Evolutionary conservation across 2,329 filamentous ascomycete genomes (phyloP), one percentile per base, ranked within the genome.

Genomic region (Trichoderma oligosporum): DNA sequence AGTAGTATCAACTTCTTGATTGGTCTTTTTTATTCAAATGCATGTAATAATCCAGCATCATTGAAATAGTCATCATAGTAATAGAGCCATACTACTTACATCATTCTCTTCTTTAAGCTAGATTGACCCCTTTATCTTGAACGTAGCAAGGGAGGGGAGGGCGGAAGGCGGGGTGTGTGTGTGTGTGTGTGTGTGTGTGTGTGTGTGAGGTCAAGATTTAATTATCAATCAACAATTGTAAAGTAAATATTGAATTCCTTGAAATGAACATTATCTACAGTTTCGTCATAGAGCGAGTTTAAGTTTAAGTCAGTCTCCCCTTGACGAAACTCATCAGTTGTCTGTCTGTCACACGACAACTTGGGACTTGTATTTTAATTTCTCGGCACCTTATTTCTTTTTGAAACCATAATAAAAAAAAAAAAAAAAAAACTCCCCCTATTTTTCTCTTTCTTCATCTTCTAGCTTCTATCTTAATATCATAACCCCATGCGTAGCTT

Each of bases 401-500:
- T 39, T 36, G 14, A 36, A 16, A 16, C 3, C 44, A 16, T 27
- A 46, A 33, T 46, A 22, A 46, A 16, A 46, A 46, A 44, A 20
- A 24, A 9, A 46, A 33, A 31, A 22, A 46, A 16, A 46, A 46
- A 44, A 20, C 12, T 4, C 11, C 9, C 25, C 27, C 6, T 12
- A 2, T 20, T n/a, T 20, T 29, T 39, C 7, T 6, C 14, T 5
- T 41, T 12, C 18, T 5, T 22, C 9, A n/a, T 20, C 3, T 49
- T 49, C 22, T 51, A 46, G 44, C 44, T 27, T 51, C n/a, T 51
- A 29, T 51, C 24, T n/a, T 31, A 51, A 12, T 39, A 25, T 51
- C 47, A 39, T 51, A 16, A 51, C 22, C 14, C 47, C 35, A 51
- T 51, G 47, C 24, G 35, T 51, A 51, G 47, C 35, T 39, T 49